Evolutionary conservation across 352 stramenopile genomes (phyloP), one percentile per base, ranked within the genome.

Genomic region (Phytophthora gonapodyides): DNA sequence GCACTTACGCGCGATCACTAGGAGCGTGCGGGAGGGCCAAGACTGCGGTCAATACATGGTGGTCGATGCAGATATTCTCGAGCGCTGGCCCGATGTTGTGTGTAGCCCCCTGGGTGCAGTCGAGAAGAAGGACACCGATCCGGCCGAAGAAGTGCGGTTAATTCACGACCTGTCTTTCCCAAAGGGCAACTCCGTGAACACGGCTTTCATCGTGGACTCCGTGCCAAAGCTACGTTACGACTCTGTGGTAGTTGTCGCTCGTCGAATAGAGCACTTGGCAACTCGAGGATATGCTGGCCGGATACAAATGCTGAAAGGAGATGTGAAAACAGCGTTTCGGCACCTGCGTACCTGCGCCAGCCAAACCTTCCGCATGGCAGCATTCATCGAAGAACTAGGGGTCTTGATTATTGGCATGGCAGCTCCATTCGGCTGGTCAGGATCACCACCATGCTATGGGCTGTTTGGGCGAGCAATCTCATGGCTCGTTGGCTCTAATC

Each of bases 121-220:
- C 0, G 50, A 55, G 34, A 71, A 67, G 50, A 66, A 71, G 30
- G 63, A 21, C 27, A 17, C 38, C 0, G 45, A 60, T 49, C 44
- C 57, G 6, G 1, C 9, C 1, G 13, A 53, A 17, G 57, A 64
- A 21, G 57, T 67, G 2, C 24, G 52, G 1, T 47, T 31, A 1
- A 72, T 64, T 33, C 64, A 67, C 13, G 51, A 67, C 16, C 24
- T 72, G 9, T 67, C 41, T 2, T 72, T 38, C 10, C 52, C 41
- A 0, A 49, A 17, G 1, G 38, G 36, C 6, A 8, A 57, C 6
- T 64, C 57, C 0, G 42, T 52, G 0, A 72, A 72, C 27, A 15
- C n/a, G 0, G 17, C 16, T 1, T 67, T 64, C n/a, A 1, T 55
- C 0, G 42, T 16, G 3, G 36, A 63, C 2, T 60, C 51, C 1